These are phyloP conservation scores for Plantago lanceolata DNA, from an alignment of 305 asterid species.

Conservation along the genomic window DNA sequence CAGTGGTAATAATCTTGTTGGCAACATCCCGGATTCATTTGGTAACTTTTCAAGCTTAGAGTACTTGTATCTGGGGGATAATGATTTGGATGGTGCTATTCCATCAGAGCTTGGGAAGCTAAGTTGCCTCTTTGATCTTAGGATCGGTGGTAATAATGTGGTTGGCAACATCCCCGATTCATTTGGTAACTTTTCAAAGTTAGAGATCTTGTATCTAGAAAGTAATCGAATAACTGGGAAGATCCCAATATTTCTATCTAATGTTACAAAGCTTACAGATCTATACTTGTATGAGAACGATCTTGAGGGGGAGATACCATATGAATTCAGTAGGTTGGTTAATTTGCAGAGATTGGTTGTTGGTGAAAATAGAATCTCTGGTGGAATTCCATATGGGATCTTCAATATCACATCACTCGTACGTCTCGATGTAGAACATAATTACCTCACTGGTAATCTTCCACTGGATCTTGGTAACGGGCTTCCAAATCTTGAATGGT, in stretches of 20 bases:
- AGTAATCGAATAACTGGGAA: constrained; percentile 34
- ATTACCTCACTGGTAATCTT: constrained; percentile 34
- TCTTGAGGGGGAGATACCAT: constrained; percentile 32
- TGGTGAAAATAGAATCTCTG: constrained; percentile 30
- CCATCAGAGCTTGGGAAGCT: constrained; percentile 28
- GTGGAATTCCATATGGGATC: constrained; percentile 26
- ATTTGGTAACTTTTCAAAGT: constrained; percentile 23
- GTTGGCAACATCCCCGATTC: constrained; percentile 26
- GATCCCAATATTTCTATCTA: constrained; percentile 31
- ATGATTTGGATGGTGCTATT: constrained; percentile 22
- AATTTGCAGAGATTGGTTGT: constrained; percentile 29
- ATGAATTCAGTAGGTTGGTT: constrained; percentile 25
- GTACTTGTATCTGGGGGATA: constrained; percentile 29
- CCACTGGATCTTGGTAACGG: constrained; percentile 34
- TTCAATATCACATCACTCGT: constrained; percentile 39
- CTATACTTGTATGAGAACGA: constrained; percentile 31
- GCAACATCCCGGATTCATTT: constrained; percentile 25
- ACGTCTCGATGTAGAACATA: constrained; percentile 26
- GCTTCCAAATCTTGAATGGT: constrained; percentile 36
- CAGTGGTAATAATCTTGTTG: constrained; percentile 22
- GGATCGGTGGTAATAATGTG: constrained; percentile 19
- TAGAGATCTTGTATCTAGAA: constrained; percentile 26
- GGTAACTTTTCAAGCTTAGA: constrained; percentile 23
- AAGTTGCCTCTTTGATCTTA: constrained; percentile 8
- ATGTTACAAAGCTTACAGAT: constrained; percentile 27